phyloP scores from a whole-genome alignment of 495 filamentous ascomycete genomes.

The Podospora bellae-mahoneyi region DNA sequence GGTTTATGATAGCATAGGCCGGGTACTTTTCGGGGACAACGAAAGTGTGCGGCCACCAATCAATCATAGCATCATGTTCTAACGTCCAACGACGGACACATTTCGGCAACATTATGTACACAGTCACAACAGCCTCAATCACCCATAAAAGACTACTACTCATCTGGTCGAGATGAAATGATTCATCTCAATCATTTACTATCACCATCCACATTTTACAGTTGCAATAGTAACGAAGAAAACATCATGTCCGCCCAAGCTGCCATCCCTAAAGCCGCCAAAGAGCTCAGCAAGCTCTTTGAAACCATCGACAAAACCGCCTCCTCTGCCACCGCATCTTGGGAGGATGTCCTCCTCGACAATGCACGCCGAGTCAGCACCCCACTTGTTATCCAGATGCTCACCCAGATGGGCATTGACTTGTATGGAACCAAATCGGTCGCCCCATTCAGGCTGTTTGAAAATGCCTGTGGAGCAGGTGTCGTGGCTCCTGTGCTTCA shows the following conservation, averaged over 20 bases:
- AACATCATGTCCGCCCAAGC: slow-evolving; percentile 14
- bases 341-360: slow-evolving; percentile 28
- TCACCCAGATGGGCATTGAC: slow-evolving; percentile 36
- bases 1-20: background rate
- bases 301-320: slow-evolving; percentile 15
- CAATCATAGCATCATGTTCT: background rate
- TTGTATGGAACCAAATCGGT: slow-evolving; percentile 16
- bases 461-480: slow-evolving; percentile 43
- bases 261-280: slow-evolving; percentile 17
- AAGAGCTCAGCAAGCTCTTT: slow-evolving; percentile 32
- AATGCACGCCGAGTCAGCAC: slow-evolving; percentile 36
- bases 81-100: background rate
- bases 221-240: background rate
- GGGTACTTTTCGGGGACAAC: slow-evolving; percentile 21
- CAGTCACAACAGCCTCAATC: background rate
- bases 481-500: slow-evolving; percentile 38
- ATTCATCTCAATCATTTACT: background rate
- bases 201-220: background rate
- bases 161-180: background rate
- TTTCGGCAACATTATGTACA: slow-evolving; percentile 12
- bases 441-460: slow-evolving; percentile 36
- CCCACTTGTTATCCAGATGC: slow-evolving; percentile 32
- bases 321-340: slow-evolving; percentile 13
- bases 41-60: background rate
- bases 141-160: background rate